Evolutionary conservation across 2,329 filamentous ascomycete genomes (phyloP), one percentile per base, ranked within the genome.

Genomic region (Alternaria metachromatica): DNA sequence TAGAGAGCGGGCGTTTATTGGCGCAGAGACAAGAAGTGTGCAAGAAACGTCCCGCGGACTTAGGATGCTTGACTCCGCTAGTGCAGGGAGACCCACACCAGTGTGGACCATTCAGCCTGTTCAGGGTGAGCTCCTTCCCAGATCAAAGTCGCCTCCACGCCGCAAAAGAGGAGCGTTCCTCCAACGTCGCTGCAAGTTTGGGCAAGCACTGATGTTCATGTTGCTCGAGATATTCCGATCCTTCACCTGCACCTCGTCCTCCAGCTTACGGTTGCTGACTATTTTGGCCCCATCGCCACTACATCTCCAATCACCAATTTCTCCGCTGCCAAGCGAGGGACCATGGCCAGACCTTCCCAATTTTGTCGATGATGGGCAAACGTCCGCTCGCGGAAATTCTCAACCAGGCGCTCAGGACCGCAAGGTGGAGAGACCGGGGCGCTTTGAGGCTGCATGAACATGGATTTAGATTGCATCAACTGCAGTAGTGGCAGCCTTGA

Each of bases 261-360:
- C 9, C 9, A 23, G 2, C 15, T 33, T 5, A 33, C 20, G n/a
- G 15, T 44, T 55, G 21, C 21, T 20, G 37, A 28, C 15, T 37
- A 13, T 55, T 6, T 44, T 44, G 20, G 49, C 49, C 30, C 20
- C 20, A 23, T 41, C 49, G 49, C 12, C 11, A 53, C 30, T 15
- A 51, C 49, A 51, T 48, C 51, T 50, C 69, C 70, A 74, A 73
- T 74, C 66, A 60, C 63, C 63, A 67, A 64, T 74, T 74, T 72
- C 66, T 74, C 70, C 72, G 69, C 45, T 54, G 66, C 68, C 66
- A 67, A 70, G 66, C 26, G 30, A 21, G 23, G 54, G 25, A 45
- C 56, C 55, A 62, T 55, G 59, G 20, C 45, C 45, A 64, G 54
- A 54, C 57, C 55, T 62, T 68, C 51, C 59, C 63, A 21, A 66